phyloP scores from a whole-genome alignment of 2,329 filamentous ascomycete species.

The Pseudopithomyces maydicus region DNA sequence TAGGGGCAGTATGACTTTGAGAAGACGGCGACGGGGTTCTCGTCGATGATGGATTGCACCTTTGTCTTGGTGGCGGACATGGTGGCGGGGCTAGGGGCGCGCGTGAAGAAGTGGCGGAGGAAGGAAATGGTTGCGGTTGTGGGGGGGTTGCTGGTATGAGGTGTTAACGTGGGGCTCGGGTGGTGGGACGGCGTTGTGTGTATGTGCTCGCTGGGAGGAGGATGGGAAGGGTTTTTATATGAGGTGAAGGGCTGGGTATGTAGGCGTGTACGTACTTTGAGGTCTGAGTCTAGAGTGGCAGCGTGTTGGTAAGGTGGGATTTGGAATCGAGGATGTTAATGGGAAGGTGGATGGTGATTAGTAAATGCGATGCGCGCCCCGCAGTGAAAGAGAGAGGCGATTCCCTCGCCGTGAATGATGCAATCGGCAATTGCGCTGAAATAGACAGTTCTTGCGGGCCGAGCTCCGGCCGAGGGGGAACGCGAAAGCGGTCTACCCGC shows the following conservation, averaged over 20 bases:
- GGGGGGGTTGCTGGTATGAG: not conserved
- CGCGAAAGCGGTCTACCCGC: conserved; percentile 12
- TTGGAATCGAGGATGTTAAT: conserved; percentile 21
- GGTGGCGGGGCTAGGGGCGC: conserved; percentile 61
- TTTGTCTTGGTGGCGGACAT: conserved; percentile 87
- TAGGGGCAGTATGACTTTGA: conserved; percentile 97
- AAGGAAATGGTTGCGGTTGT: conserved; percentile 63
- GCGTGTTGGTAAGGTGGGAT: conserved; percentile 9
- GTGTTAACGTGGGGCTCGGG: not conserved
- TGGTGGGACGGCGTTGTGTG: not conserved
- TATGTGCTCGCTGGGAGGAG: not conserved
- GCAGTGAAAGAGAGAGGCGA: conserved; percentile 19
- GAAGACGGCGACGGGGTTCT: conserved; percentile 92
- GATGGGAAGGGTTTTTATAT: not conserved
- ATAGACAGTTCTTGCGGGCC: conserved; percentile 9
- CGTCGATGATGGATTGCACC: conserved; percentile 83
- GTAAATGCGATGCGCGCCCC: conserved; percentile 34
- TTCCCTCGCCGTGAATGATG: conserved; percentile 32
- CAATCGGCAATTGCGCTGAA: conserved; percentile 25
- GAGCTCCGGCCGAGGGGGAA: conserved; percentile 7
- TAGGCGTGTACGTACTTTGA: not conserved
- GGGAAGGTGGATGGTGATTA: conserved; percentile 20
- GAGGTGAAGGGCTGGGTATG: not conserved
- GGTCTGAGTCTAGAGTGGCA: not conserved
- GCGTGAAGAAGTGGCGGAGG: conserved; percentile 74